Evolutionary conservation across 2,329 filamentous ascomycete genomes (phyloP).

Genomic region (Nothopassalora personata): DNA sequence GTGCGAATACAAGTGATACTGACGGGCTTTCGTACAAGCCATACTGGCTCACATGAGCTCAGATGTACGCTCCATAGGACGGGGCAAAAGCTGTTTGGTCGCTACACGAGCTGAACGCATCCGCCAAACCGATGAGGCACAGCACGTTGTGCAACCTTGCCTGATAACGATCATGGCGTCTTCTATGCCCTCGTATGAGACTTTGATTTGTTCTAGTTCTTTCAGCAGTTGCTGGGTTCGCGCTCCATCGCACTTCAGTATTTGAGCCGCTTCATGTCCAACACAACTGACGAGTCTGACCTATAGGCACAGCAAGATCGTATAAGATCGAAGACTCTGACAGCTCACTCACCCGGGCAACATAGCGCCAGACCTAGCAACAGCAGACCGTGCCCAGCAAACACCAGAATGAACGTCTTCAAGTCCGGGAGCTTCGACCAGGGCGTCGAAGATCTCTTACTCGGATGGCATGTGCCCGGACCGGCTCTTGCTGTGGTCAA

Average conservation of each 20-base stretch:
- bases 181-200: neutral
- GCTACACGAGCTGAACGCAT: neutral
- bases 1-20: neutral
- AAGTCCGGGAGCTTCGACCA: conserved; percentile 8
- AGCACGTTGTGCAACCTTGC: neutral
- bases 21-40: neutral
- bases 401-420: conserved; percentile 4
- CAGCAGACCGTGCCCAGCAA: neutral
- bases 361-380: neutral
- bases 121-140: neutral
- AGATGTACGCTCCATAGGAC: neutral
- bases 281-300: neutral
- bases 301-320: neutral
- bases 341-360: neutral
- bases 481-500: conserved; percentile 47
- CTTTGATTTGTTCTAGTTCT: neutral
- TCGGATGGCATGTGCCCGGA: conserved; percentile 35
- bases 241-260: neutral
- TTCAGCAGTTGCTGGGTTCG: neutral
- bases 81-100: neutral
- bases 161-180: neutral
- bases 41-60: neutral
- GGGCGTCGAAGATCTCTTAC: conserved; percentile 1
- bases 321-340: neutral
- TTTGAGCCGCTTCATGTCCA: neutral